Conservation (phyloP, 2,329 filamentous ascomycete genomes). For the Pseudonectria buxi region DNA sequence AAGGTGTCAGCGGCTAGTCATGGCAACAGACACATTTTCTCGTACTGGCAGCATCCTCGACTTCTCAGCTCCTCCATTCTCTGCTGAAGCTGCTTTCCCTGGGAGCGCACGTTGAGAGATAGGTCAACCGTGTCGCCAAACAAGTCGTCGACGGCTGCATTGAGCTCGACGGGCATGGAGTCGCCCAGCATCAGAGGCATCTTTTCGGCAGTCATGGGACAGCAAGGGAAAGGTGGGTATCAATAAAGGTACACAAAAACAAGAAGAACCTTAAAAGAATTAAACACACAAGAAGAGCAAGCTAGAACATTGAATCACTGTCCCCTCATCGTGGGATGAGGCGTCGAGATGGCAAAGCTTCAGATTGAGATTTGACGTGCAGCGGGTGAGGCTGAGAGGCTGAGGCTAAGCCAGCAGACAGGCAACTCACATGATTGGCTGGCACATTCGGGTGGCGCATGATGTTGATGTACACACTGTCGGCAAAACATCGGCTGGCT, state of each 20-base stretch:
- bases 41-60: conserved; percentile 77
- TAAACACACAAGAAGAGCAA: conserved; percentile 8
- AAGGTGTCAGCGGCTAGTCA: conserved; percentile 8
- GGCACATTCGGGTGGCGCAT: too few relatives aligned
- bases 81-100: conserved; percentile 58
- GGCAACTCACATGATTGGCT: too few relatives aligned
- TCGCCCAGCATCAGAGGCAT: conserved; percentile 39
- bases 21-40: conserved; percentile 1
- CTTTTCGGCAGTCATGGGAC: conserved; percentile 30
- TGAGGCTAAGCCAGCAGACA: conserved; percentile 16
- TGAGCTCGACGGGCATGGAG: conserved; percentile 43
- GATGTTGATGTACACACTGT: too few relatives aligned
- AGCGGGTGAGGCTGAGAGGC: conserved; percentile 12
- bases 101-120: conserved; percentile 40
- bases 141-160: conserved; percentile 66
- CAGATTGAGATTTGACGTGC: conserved; percentile 7
- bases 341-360: conserved; percentile 6
- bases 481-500: too few relatives aligned
- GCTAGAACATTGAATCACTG: conserved; percentile 6
- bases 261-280: conserved; percentile 5
- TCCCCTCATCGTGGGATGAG: conserved; percentile 9
- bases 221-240: conserved; percentile 8
- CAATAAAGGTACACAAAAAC: conserved; percentile 9
- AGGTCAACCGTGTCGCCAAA: conserved; percentile 65
- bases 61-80: conserved; percentile 70